A percentile compares a stretch with the other conserved stretches of the same genome.
Conservation (phyloP, 2,329 filamentous ascomycete species). For the Dichotomopilus funicola region DNA sequence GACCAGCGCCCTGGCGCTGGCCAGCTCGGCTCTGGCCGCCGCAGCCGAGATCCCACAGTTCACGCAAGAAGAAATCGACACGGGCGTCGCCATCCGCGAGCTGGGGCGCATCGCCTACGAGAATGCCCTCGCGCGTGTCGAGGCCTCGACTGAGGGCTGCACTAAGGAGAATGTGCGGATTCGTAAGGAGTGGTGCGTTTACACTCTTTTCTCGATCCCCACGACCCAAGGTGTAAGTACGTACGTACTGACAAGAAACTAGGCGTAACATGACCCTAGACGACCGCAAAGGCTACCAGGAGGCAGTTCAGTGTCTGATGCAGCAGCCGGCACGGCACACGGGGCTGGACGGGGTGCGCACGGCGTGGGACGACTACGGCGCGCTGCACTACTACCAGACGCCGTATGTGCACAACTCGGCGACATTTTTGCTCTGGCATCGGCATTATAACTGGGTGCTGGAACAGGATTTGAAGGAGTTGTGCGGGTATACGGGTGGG, state of each 20-base stretch:
- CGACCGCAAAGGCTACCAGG: not conserved
- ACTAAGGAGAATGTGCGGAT: conserved; percentile 3
- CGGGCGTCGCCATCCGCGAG: not conserved
- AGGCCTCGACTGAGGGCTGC: not conserved
- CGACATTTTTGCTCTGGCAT: conserved; percentile 29
- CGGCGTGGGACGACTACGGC: conserved; percentile 14
- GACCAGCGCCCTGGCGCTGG: not conserved
- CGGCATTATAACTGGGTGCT: conserved; percentile 29
- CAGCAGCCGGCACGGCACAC: not conserved
- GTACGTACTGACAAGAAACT: not conserved
- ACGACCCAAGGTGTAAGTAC: not conserved
- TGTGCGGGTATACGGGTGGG: conserved; percentile 26
- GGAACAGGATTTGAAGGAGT: conserved; percentile 24
- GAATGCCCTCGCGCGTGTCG: not conserved
- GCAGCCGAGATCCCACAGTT: not conserved
- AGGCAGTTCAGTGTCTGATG: not conserved
- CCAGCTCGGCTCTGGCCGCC: not conserved
- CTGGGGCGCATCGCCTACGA: not conserved
- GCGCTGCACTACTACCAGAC: conserved; percentile 28
- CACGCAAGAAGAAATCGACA: not conserved
- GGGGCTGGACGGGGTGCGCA: not conserved
- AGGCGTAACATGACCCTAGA: conserved; percentile 1
- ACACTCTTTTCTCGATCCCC: no score
- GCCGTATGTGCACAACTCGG: conserved; percentile 26
- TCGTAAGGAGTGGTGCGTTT: not conserved